Base-by-base conservation (phyloP, 78 protist species). In the Dictyostelium capitatum region DNA sequence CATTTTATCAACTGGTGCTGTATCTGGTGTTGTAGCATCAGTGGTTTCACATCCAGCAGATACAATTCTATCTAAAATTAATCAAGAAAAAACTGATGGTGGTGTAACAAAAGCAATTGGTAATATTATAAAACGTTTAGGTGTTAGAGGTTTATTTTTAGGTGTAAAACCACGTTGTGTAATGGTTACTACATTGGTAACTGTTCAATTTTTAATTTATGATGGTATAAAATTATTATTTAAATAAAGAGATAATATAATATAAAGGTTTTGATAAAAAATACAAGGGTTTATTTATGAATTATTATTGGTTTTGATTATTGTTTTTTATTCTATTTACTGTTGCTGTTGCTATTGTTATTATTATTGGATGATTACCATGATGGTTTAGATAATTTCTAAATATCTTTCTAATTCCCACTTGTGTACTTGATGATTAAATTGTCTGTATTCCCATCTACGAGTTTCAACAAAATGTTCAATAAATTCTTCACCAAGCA, bases 21-120 rank as follows among this genome's bases (percentile, higher is more conserved):
- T 89, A 23, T 97, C 99, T 59, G 99, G 99, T 89, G 57, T 96
- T 32, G 75, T 91, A 48, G 94, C 97, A 48, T 98, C 98, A 30
- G 70, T 97, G n/a, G 96, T 95, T 51, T 98, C 99, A 20, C 99
- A 98, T 92, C 99, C 99, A 8, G 98, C 99, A 25, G 99, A 97
- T 82, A 83, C 97, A 2, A 46, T 98, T 57, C 90, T 97, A 65
- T 95, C 98, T 20, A 69, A 87, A 64, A 79, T 95, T 56, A 87
- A 87, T 48, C 92, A 87, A 75, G 92, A 87, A 23, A 87, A 87
- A 69, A 87, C 92, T 30, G 92, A 87, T 64, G 92, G 80, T 53
- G 82, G 84, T 64, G 92, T 77, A 11, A 77, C 81, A 15, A 75
- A 62, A 70, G 92, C 92, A 11, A 87, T 87, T 20, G 92, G 80